Conservation (phyloP, 2,329 filamentous ascomycete species). For the Colletotrichum sansevieriae region DNA sequence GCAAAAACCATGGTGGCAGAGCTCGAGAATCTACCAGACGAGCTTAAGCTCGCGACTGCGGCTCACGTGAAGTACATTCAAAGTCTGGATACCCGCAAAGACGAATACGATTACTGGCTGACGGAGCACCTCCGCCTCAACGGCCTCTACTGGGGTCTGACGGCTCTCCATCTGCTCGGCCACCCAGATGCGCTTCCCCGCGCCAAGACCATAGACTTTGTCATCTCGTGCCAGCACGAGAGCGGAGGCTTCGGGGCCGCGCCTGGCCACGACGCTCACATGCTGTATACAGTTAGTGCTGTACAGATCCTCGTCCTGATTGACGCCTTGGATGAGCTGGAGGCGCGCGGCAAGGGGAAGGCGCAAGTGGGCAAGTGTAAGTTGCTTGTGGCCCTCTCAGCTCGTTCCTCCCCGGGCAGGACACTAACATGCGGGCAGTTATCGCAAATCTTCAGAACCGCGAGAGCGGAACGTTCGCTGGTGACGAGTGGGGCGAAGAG, state of each 20-base stretch:
- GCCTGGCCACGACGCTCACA: slow-evolving; percentile 93
- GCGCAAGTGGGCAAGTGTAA: slow-evolving; percentile 83
- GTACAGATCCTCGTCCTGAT: slow-evolving; percentile 92
- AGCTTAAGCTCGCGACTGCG: slow-evolving; percentile 62
- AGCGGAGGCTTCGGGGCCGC: slow-evolving; percentile 94
- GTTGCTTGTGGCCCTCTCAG: slow-evolving; percentile 50
- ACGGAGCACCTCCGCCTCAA: slow-evolving; percentile 97
- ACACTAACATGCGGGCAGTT: slow-evolving; percentile 58
- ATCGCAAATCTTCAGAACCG: slow-evolving; percentile 86
- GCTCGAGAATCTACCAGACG: slow-evolving; percentile 53
- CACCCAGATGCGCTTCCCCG: slow-evolving; percentile 85
- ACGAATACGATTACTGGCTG: slow-evolving; percentile 97
- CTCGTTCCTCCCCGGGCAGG: not conserved
- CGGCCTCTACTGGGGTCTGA: slow-evolving; percentile 96
- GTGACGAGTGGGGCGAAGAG: slow-evolving; percentile 96
- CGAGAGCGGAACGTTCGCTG: slow-evolving; percentile 87
- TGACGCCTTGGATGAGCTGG: slow-evolving; percentile 86
- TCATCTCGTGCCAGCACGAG: slow-evolving; percentile 93
- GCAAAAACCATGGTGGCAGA: slow-evolving; percentile 49
- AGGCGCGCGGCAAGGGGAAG: slow-evolving; percentile 77
- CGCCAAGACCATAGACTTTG: slow-evolving; percentile 86
- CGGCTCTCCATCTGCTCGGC: slow-evolving; percentile 85
- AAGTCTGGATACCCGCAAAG: slow-evolving; percentile 88
- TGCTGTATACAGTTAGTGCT: slow-evolving; percentile 95
- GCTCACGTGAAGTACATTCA: slow-evolving; percentile 93